Conservation (phyloP, 345 rosid genomes). For the Leavenworthia alabamica region DNA sequence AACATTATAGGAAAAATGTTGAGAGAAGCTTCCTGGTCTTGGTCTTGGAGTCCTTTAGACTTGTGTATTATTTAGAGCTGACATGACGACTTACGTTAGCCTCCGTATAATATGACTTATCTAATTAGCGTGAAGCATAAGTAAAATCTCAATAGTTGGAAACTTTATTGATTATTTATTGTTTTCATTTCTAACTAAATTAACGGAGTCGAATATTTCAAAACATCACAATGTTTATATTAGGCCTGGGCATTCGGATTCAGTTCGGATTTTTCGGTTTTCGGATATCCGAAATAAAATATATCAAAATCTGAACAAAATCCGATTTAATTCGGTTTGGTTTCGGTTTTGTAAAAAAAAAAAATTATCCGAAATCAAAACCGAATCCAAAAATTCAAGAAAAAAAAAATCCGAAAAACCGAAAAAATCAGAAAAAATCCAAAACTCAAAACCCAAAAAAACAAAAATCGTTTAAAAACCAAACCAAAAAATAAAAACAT, state of each 20-base stretch:
- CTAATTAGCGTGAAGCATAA: constrained; percentile 6
- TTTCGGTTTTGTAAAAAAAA: too few relatives aligned
- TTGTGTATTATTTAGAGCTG: not conserved
- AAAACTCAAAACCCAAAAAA: too few relatives aligned
- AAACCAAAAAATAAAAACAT: too few relatives aligned
- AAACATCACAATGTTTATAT: not conserved
- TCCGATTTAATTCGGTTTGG: too few relatives aligned
- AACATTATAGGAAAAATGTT: not conserved
- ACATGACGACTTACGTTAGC: constrained; percentile 7
- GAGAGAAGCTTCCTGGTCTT: constrained; percentile 13
- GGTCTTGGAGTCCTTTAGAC: constrained; percentile 10
- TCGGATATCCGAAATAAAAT: too few relatives aligned
- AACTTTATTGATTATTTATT: not conserved
- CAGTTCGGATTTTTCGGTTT: too few relatives aligned
- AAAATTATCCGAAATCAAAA: too few relatives aligned
- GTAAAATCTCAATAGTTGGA: not conserved
- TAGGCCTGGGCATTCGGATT: too few relatives aligned
- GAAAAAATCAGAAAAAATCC: too few relatives aligned
- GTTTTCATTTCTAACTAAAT: not conserved
- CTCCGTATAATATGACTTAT: constrained; percentile 2
- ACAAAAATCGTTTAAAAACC: not conserved
- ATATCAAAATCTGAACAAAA: too few relatives aligned
- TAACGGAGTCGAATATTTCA: not conserved
- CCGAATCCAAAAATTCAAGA: too few relatives aligned
- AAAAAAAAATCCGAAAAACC: too few relatives aligned